Evolutionary conservation across 2,329 filamentous ascomycete genomes (phyloP).

Genomic region (Phaeoacremonium minimum): DNA sequence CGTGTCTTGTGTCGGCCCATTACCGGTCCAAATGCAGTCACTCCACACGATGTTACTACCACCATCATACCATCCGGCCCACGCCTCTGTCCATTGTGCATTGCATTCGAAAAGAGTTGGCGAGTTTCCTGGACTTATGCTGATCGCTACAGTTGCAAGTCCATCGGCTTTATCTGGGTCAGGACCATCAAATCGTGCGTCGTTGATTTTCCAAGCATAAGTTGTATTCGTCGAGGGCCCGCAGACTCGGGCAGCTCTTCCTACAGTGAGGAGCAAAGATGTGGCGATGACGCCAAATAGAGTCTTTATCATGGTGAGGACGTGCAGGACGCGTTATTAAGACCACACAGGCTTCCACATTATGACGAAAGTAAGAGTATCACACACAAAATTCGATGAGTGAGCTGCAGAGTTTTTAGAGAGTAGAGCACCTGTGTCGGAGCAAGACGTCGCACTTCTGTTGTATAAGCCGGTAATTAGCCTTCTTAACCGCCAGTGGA

Average conservation of each 20-base stretch:
- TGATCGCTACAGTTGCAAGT: slow-evolving; percentile 20
- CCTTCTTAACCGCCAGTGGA: neutral
- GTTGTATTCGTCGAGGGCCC: slow-evolving; percentile 10
- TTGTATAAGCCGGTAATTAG: neutral
- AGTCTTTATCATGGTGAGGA: neutral
- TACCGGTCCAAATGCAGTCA: slow-evolving; percentile 29
- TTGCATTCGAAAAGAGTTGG: slow-evolving; percentile 28
- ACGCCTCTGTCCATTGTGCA: slow-evolving; percentile 25
- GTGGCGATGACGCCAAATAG: neutral
- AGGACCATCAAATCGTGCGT: slow-evolving; percentile 22
- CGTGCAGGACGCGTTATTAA: too few species aligned
- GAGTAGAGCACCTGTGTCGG: neutral
- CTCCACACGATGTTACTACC: slow-evolving; percentile 24
- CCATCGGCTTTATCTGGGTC: slow-evolving; percentile 12
- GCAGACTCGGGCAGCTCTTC: slow-evolving; percentile 18
- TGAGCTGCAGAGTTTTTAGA: neutral
- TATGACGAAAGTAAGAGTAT: neutral
- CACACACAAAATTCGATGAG: neutral
- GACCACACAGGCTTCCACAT: neutral
- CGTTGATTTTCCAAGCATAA: slow-evolving; percentile 20
- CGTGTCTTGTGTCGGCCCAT: slow-evolving; percentile 21
- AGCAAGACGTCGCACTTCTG: neutral
- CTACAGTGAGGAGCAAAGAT: slow-evolving; percentile 6
- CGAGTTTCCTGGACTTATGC: slow-evolving; percentile 16
- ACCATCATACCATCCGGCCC: slow-evolving; percentile 23